Evolutionary conservation across 306 rosid species (phyloP), one percentile per base, ranked within the genome.

Genomic region (Argentina anserina): DNA sequence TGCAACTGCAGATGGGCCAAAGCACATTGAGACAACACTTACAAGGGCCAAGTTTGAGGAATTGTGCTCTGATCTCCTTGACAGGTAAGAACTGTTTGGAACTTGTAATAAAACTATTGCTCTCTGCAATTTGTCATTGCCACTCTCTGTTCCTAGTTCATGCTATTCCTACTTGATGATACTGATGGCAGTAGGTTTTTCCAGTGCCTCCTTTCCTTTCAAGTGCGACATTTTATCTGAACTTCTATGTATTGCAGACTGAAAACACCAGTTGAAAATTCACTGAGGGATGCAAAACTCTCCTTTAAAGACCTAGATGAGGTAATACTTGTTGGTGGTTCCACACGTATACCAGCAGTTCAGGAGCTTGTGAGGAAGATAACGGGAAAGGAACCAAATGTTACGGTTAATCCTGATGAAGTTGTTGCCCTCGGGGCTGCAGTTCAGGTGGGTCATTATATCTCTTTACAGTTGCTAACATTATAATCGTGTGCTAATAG

Each of bases 401-500:
- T 92, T 71, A 85, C 96, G 1, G 98, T 92, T 56, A 92, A 92
- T 75, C 98, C 98, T 34, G 96, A 92, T 81, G 98, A 92, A 87
- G 98, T 92, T 82, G 98, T 92, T 67, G 96, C 98, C 36, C 83
- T 92, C 37, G 98, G 98, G 14, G 98, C 98, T 85, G 98, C 98
- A 33, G 98, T 92, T 78, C 96, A 90, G 95, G 97, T 92, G 45
- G 39, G 81, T 31, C 52, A 21, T 23, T 29, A 53, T 21, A 9
- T 53, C 15, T 53, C 25, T 53, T 9, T 53, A 9, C 14, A 9
- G 3, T 53, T 9, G 26, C 6, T 9, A 9, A 21, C 60, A 53
- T 21, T 50, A 3, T 46, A 0, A 37, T 23, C 45, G 13, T 23
- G 5, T 4, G 62, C 20, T 36, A 1, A n/a, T 60, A 37, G 17